A percentile compares a stretch with the other conserved stretches of the same genome.
Conservation (phyloP, 768 basidiomycete species). For the Leccinum obscurum region DNA sequence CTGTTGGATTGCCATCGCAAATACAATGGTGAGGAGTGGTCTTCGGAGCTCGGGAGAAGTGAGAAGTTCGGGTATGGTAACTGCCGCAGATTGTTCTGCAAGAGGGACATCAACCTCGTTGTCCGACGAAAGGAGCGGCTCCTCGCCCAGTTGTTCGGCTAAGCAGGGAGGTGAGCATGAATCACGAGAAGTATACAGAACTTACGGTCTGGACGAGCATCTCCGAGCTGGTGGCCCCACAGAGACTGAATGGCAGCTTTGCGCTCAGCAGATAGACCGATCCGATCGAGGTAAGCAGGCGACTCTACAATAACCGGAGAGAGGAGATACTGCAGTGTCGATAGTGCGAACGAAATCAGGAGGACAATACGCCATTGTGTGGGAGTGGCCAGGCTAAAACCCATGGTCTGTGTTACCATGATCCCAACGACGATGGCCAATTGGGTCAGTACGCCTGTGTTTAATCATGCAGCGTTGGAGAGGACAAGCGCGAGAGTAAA, state of each 20-base stretch:
- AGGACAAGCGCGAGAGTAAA: background rate
- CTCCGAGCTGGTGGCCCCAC: slow-evolving; percentile 47
- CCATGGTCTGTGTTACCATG: slow-evolving; percentile 80
- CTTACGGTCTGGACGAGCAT: slow-evolving; percentile 29
- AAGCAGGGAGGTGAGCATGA: slow-evolving; percentile 9
- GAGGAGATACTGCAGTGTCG: slow-evolving; percentile 55
- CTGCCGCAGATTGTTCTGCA: slow-evolving; percentile 28
- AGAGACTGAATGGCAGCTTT: slow-evolving; percentile 46
- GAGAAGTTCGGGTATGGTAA: slow-evolving; percentile 57
- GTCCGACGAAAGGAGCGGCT: slow-evolving; percentile 25
- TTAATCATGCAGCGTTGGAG: background rate
- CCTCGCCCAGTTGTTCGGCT: slow-evolving; percentile 30
- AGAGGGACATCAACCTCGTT: slow-evolving; percentile 19
- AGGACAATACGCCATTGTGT: slow-evolving; percentile 70
- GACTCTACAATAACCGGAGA: slow-evolving; percentile 65
- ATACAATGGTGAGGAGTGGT: slow-evolving; percentile 65
- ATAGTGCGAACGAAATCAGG: slow-evolving; percentile 56
- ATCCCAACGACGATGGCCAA: slow-evolving; percentile 84
- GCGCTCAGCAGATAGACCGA: slow-evolving; percentile 50
- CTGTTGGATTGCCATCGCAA: slow-evolving; percentile 78
- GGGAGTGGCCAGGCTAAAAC: slow-evolving; percentile 69
- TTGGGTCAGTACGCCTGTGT: slow-evolving; percentile 74
- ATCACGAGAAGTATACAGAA: background rate
- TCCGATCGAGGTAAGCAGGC: slow-evolving; percentile 61
- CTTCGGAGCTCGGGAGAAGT: slow-evolving; percentile 52